phyloP scores from a whole-genome alignment of 345 rosid species.

The Triadica sebifera region DNA sequence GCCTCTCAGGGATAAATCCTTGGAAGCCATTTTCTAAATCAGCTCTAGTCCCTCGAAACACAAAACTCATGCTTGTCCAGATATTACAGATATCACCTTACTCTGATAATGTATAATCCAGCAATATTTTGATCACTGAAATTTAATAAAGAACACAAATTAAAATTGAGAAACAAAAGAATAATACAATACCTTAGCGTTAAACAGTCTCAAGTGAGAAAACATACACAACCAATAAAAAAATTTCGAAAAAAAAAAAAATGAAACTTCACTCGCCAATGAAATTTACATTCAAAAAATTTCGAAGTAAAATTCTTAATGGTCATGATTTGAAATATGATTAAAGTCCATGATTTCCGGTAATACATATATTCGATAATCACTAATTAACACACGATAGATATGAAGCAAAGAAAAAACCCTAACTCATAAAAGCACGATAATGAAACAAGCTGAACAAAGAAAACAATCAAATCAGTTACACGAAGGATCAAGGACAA shows the following conservation, averaged over 20 bases:
- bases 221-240: background rate
- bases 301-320: too few relatives aligned
- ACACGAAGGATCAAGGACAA: background rate
- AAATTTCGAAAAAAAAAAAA: too few relatives aligned
- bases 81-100: background rate
- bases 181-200: background rate
- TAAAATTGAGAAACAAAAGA: background rate
- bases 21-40: conserved; percentile 29
- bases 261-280: background rate
- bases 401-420: background rate
- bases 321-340: too few relatives aligned
- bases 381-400: background rate
- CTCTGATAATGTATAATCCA: background rate
- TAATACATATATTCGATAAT: background rate
- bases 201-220: background rate
- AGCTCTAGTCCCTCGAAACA: conserved; percentile 25
- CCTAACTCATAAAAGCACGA: background rate
- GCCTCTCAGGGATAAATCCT: conserved; percentile 24
- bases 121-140: background rate
- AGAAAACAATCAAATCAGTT: background rate
- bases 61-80: conserved; percentile 22
- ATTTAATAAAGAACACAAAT: background rate
- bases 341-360: too few relatives aligned
- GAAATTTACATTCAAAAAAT: too few relatives aligned
- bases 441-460: background rate